A percentile compares a stretch with the other conserved stretches of the same genome.
These are phyloP conservation scores for Fusarium hainanense DNA, from an alignment of 2,329 filamentous ascomycete genomes.

Conservation along the genomic window DNA sequence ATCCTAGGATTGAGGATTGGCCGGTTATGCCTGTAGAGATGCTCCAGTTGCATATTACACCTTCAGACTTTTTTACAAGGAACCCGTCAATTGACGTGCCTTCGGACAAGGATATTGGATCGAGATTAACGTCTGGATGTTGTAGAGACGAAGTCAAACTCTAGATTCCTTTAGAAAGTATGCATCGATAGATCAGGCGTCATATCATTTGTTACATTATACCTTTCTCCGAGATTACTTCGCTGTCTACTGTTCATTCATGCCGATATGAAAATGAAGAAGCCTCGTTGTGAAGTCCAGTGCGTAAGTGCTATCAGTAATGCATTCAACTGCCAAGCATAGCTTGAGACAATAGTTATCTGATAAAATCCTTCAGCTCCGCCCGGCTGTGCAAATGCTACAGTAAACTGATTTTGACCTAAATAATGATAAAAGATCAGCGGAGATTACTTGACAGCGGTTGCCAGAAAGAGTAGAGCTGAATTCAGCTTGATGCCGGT, in stretches of 20 bases:
- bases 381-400: neutral
- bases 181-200: fast-evolving
- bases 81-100: conserved; percentile 21
- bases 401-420: neutral
- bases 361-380: neutral
- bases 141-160: conserved; percentile 14
- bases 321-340: neutral
- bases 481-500: neutral
- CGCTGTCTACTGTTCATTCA: neutral
- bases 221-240: fast-evolving
- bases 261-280: too few species aligned
- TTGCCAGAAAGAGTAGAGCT: neutral
- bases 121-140: conserved; percentile 5
- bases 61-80: conserved; percentile 8
- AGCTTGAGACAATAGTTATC: neutral
- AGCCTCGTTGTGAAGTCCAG: fast-evolving
- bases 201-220: fast-evolving
- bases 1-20: conserved; percentile 13
- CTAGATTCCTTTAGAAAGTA: neutral
- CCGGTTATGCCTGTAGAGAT: conserved; percentile 21
- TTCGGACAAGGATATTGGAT: conserved; percentile 15
- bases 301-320: neutral
- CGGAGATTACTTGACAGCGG: neutral
- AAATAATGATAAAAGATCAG: neutral
- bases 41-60: conserved; percentile 13